Evolutionary conservation across 768 basidiomycete genomes (phyloP).

Genomic region (Pilatotrama ljubarskyi): DNA sequence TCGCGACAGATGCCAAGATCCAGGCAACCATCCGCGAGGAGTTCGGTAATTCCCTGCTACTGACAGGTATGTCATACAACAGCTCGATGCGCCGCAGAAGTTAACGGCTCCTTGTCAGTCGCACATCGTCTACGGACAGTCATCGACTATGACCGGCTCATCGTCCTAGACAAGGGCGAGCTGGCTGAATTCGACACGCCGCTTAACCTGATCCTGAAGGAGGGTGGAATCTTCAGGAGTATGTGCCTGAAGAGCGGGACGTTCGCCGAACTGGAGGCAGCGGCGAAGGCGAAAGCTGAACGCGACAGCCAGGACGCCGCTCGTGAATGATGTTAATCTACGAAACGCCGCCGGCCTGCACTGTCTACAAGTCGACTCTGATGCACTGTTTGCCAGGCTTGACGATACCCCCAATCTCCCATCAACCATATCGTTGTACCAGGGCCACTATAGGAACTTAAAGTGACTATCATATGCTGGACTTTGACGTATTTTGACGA

Average conservation of each 20-base stretch:
- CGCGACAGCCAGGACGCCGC: slow-evolving; percentile 6
- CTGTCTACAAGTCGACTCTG: no score
- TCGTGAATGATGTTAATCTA: neutral
- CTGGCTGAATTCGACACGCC: slow-evolving; percentile 54
- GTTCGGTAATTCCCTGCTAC: slow-evolving; percentile 69
- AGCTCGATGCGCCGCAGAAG: neutral
- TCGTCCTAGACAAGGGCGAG: slow-evolving; percentile 74
- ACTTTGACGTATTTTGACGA: no score
- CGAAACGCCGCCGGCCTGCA: neutral
- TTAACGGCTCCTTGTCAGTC: slow-evolving; percentile 39
- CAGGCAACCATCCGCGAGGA: slow-evolving; percentile 86
- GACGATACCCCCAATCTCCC: no score
- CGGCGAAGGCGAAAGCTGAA: slow-evolving; percentile 47
- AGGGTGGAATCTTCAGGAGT: slow-evolving; percentile 48
- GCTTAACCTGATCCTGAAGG: slow-evolving; percentile 45
- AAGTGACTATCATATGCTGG: no score
- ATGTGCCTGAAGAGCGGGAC: slow-evolving; percentile 67
- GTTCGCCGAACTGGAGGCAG: slow-evolving; percentile 57
- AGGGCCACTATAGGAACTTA: no score
- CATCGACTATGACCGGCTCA: slow-evolving; percentile 77
- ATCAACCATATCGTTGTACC: no score
- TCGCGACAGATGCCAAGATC: slow-evolving; percentile 88
- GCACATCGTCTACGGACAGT: slow-evolving; percentile 77
- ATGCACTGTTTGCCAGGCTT: no score
- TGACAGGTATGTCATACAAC: slow-evolving; percentile 57